Evolutionary conservation across 1,284 basidiomycete genomes (phyloP), one percentile per base, ranked within the genome.

Genomic region (Termitomyces sp.): DNA sequence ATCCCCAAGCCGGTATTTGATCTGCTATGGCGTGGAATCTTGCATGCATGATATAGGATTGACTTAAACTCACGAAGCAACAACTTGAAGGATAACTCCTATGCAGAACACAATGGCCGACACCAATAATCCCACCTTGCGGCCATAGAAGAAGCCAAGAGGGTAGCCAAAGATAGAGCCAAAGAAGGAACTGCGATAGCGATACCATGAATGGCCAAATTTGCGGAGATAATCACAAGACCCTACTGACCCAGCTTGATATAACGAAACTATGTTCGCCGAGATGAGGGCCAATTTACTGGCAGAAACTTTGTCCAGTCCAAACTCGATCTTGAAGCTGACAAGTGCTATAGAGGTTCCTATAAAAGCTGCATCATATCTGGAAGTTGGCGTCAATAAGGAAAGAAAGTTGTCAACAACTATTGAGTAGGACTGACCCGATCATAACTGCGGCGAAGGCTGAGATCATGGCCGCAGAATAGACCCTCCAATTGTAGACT

Each of bases 401-500:
- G 28, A 47, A 3, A 34, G 2, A 28, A 17, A 38, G 31, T 17
- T 13, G 39, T 28, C 24, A 24, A 24, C 31, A 17, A 53, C 5
- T 13, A 39, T 17, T 36, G 12, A 30, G 15, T 17, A 41, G 42
- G 41, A 55, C 66, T 54, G 73, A 75, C 54, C 76, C 75, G 57
- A 74, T 75, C 65, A 73, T 73, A 33, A 71, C 66, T 21, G 74
- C 71, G 6, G 71, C 75, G 52, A 72, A 73, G 4, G 72, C 67
- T 12, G 71, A 70, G 24, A 72, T 62, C 50, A 70, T 62, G 4
- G 77, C 70, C 36, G 73, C 68, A 10, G 65, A 51, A 56, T 75
- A 80, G 0, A 79, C 69, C 21, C 74, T 69, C 68, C 68, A 73
- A 62, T 80, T 80, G 71, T 81, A 80, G 21, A 81, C 73, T 45